A percentile compares a stretch with the other conserved stretches of the same genome.
Evolutionary conservation across 345 rosid genomes (phyloP).

Genomic region (Lepidium aucheri): DNA sequence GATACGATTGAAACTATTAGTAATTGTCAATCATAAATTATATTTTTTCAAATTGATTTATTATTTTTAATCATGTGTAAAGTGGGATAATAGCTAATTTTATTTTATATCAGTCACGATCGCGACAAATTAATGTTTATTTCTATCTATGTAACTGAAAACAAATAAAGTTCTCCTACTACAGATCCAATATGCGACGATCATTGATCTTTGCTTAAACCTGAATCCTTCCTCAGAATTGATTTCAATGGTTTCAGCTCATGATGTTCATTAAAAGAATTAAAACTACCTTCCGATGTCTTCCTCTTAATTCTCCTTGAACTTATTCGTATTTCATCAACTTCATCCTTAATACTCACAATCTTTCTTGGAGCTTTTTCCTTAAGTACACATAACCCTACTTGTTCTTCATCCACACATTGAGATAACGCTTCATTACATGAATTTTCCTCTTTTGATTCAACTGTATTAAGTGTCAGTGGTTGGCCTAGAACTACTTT

Average conservation of each 20-base stretch:
- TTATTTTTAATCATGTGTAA: background rate
- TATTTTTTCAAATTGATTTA: background rate
- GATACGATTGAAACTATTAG: too few species aligned
- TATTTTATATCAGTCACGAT: background rate
- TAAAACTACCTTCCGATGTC: slow-evolving; percentile 17
- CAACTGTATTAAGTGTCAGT: background rate
- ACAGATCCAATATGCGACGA: background rate
- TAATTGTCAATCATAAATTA: background rate
- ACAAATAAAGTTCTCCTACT: background rate
- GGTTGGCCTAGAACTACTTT: slow-evolving; percentile 5
- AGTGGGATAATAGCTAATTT: background rate
- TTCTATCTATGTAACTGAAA: background rate
- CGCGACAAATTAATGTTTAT: too few species aligned
- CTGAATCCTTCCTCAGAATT: slow-evolving; percentile 18
- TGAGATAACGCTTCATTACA: background rate
- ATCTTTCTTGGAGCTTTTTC: slow-evolving; percentile 19
- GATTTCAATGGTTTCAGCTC: slow-evolving; percentile 26
- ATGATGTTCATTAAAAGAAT: background rate
- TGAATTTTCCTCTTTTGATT: background rate
- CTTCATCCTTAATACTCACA: slow-evolving; percentile 22
- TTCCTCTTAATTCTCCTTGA: slow-evolving; percentile 24
- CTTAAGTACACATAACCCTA: background rate
- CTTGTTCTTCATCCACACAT: background rate
- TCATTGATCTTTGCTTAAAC: background rate
- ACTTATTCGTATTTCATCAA: slow-evolving; percentile 24